Conservation (phyloP, 805 yeast species). For the Candida qinlingensis region DNA sequence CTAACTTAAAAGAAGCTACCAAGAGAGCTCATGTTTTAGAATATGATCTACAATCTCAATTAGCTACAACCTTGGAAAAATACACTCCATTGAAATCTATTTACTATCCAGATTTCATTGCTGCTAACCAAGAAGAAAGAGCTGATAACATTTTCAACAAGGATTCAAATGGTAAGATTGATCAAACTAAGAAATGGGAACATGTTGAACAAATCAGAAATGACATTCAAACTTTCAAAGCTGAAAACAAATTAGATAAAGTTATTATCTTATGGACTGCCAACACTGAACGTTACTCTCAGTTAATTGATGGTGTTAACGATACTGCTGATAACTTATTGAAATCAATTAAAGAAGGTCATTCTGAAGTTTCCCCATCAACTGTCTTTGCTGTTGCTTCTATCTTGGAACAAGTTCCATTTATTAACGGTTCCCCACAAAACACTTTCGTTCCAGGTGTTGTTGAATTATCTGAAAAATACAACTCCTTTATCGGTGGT, state of each 20-base stretch:
- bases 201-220: conserved; percentile 83
- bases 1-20: conserved; percentile 72
- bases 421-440: conserved; percentile 96
- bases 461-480: conserved; percentile 77
- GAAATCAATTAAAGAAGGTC: conserved; percentile 68
- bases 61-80: conserved; percentile 55
- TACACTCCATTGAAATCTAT: conserved; percentile 75
- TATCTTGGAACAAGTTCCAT: conserved; percentile 82
- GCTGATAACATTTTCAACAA: conserved; percentile 82
- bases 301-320: conserved; percentile 70
- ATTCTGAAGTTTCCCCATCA: conserved; percentile 84
- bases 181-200: conserved; percentile 68
- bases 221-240: conserved; percentile 78
- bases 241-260: conserved; percentile 67
- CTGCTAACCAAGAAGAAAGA: conserved; percentile 87
- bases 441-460: conserved; percentile 97
- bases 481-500: conserved; percentile 82
- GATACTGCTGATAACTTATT: conserved; percentile 82
- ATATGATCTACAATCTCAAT: conserved; percentile 72
- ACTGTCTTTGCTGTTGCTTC: conserved; percentile 93
- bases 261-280: conserved; percentile 96
- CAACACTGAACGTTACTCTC: conserved; percentile 90
- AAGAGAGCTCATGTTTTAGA: conserved; percentile 84
- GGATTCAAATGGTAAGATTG: conserved; percentile 41
- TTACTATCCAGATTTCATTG: conserved; percentile 95